Conservation (phyloP, 306 rosid genomes). For the Geum urbanum region DNA sequence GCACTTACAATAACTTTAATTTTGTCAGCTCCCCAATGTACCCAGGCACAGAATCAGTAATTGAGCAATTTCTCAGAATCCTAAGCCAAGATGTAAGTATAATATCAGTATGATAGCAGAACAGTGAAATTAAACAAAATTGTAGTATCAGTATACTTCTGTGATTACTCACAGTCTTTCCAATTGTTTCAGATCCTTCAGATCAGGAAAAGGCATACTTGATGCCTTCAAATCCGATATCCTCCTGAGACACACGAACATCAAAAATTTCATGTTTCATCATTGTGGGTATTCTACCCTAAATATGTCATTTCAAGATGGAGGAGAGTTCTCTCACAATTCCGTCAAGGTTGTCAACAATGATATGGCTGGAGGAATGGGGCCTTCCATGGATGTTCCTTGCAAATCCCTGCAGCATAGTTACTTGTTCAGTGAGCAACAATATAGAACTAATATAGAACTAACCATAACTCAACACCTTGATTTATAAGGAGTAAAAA, state of each 20-base stretch:
- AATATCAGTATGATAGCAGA: neutral
- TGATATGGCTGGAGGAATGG: constrained; percentile 54
- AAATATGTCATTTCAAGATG: constrained; percentile 1
- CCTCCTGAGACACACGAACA: constrained; percentile 48
- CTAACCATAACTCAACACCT: neutral
- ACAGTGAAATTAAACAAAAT: neutral
- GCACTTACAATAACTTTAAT: constrained; percentile 46
- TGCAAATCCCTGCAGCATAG: constrained; percentile 53
- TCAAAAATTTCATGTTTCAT: constrained; percentile 8
- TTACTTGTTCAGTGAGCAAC: neutral
- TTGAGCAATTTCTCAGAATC: constrained; percentile 62
- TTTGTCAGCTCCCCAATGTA: constrained; percentile 21
- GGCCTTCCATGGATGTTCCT: constrained; percentile 75
- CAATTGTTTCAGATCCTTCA: constrained; percentile 38
- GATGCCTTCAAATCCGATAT: constrained; percentile 68
- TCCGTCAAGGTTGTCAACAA: constrained; percentile 31
- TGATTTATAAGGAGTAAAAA: neutral
- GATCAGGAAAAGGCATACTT: constrained; percentile 48
- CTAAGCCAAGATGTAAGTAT: constrained; percentile 34
- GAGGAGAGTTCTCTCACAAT: constrained; percentile 43
- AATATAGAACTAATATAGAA: neutral
- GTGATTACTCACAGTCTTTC: constrained; percentile 44
- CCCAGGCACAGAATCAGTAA: constrained; percentile 37
- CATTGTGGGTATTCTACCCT: constrained; percentile 14
- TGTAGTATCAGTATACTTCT: neutral